Conservation (phyloP, 345 rosid genomes). For the Citrus mangshanensis region DNA sequence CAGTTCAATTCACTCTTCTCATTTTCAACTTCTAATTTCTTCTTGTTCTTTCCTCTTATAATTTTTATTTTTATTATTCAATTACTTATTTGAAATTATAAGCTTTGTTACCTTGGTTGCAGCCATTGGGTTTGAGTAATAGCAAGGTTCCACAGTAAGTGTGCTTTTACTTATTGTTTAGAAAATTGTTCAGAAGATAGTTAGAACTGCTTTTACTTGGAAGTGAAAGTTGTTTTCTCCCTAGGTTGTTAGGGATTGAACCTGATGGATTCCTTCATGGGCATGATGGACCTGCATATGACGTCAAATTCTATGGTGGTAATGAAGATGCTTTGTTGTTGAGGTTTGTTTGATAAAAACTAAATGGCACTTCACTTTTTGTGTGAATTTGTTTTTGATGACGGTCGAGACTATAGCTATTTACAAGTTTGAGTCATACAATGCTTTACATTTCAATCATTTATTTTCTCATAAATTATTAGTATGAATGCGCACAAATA, state of each 20-base stretch:
- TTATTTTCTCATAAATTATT: background rate
- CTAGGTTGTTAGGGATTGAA: slow-evolving; percentile 46
- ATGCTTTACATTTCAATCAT: background rate
- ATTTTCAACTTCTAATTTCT: background rate
- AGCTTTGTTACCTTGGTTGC: slow-evolving; percentile 7
- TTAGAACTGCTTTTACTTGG: background rate
- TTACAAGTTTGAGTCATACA: background rate
- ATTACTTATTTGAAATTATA: background rate
- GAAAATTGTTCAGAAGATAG: background rate
- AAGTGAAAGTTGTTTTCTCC: background rate
- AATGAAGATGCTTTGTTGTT: slow-evolving; percentile 65
- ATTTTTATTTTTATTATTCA: background rate
- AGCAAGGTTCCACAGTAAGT: slow-evolving; percentile 43
- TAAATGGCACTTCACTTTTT: background rate
- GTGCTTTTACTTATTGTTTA: background rate
- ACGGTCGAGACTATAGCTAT: background rate
- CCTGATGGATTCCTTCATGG: slow-evolving; percentile 62
- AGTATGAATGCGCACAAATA: background rate
- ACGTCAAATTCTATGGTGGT: slow-evolving; percentile 79
- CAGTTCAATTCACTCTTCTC: slow-evolving; percentile 7
- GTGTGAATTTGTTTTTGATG: background rate
- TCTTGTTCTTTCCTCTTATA: no score
- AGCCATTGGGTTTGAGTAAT: slow-evolving; percentile 39
- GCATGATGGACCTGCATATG: slow-evolving; percentile 92
- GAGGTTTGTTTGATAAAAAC: slow-evolving; percentile 43